These are phyloP conservation scores for Aspergillus neoniger DNA, from an alignment of 2,329 filamentous ascomycete species.

Conservation along the genomic window DNA sequence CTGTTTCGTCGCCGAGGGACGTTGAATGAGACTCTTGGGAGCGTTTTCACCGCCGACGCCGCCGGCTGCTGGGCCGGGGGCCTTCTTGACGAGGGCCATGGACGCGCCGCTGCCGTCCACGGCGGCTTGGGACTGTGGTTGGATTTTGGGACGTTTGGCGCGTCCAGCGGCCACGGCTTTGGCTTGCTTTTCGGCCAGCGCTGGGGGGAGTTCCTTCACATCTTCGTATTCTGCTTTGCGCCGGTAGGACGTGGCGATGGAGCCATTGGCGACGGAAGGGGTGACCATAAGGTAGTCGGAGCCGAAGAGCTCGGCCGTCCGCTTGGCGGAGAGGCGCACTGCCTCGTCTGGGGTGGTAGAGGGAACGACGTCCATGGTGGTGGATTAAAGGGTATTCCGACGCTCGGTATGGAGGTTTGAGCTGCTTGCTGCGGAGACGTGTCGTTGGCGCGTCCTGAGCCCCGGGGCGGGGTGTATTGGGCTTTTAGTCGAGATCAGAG, in stretches of 20 bases:
- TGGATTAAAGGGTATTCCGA: not conserved
- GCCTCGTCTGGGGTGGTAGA: slow-evolving; percentile 38
- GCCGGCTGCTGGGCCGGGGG: slow-evolving; percentile 29
- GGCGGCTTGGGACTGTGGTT: slow-evolving; percentile 53
- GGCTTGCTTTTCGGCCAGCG: slow-evolving; percentile 77
- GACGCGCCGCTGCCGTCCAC: slow-evolving; percentile 53
- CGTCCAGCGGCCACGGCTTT: slow-evolving; percentile 62
- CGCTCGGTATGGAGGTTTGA: not conserved
- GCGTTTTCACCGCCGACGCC: slow-evolving; percentile 46
- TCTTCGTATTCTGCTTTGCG: slow-evolving; percentile 69
- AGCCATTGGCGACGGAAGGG: slow-evolving; percentile 45
- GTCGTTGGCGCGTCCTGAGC: slow-evolving; percentile 23
- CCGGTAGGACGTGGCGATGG: slow-evolving; percentile 49
- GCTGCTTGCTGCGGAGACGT: slow-evolving; percentile 8
- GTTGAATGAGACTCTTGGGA: slow-evolving; percentile 62
- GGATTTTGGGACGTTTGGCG: slow-evolving; percentile 61
- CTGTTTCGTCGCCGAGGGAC: slow-evolving; percentile 63
- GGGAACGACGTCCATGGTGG: slow-evolving; percentile 36
- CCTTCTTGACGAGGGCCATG: slow-evolving; percentile 56
- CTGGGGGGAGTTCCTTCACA: slow-evolving; percentile 74
- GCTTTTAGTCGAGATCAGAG: not conserved
- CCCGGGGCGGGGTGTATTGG: slow-evolving; percentile 5
- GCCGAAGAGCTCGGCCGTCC: slow-evolving; percentile 51
- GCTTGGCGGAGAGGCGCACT: slow-evolving; percentile 47
- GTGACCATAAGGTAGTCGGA: slow-evolving; percentile 48